Conservation (phyloP, 2,329 filamentous ascomycete species). For the Exophiala viscosa region DNA sequence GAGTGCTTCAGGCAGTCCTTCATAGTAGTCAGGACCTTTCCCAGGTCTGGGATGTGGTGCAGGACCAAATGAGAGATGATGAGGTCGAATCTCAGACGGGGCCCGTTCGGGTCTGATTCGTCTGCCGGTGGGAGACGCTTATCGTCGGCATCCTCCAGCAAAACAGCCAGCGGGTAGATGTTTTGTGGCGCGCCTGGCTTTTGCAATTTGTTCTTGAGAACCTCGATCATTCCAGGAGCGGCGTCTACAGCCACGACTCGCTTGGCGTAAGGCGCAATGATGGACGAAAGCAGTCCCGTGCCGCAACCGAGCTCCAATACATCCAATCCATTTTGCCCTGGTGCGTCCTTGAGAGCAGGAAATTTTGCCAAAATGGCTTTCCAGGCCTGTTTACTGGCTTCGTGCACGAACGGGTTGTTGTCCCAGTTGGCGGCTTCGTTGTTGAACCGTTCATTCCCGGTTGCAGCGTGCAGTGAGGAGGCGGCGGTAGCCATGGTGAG, state of each 20-base stretch:
- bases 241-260: slow-evolving; percentile 53
- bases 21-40: slow-evolving; percentile 44
- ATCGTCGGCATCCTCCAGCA: slow-evolving; percentile 51
- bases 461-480: slow-evolving; percentile 17
- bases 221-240: slow-evolving; percentile 53
- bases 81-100: slow-evolving; percentile 48
- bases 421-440: slow-evolving; percentile 55
- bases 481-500: slow-evolving; percentile 23
- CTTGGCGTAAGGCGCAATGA: slow-evolving; percentile 47
- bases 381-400: slow-evolving; percentile 43
- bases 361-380: slow-evolving; percentile 43
- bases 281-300: slow-evolving; percentile 53
- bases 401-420: slow-evolving; percentile 49
- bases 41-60: slow-evolving; percentile 52
- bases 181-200: slow-evolving; percentile 36
- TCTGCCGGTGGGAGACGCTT: slow-evolving; percentile 37
- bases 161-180: slow-evolving; percentile 45
- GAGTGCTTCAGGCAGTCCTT: slow-evolving; percentile 47
- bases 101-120: slow-evolving; percentile 28
- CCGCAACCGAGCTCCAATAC: slow-evolving; percentile 58
- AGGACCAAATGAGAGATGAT: slow-evolving; percentile 53
- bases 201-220: slow-evolving; percentile 45
- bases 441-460: slow-evolving; percentile 50
- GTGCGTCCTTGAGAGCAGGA: slow-evolving; percentile 31
- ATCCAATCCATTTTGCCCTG: slow-evolving; percentile 35